Base-by-base conservation (phyloP, 2,329 filamentous ascomycete species). In the Pseudogymnoascus sp. region DNA sequence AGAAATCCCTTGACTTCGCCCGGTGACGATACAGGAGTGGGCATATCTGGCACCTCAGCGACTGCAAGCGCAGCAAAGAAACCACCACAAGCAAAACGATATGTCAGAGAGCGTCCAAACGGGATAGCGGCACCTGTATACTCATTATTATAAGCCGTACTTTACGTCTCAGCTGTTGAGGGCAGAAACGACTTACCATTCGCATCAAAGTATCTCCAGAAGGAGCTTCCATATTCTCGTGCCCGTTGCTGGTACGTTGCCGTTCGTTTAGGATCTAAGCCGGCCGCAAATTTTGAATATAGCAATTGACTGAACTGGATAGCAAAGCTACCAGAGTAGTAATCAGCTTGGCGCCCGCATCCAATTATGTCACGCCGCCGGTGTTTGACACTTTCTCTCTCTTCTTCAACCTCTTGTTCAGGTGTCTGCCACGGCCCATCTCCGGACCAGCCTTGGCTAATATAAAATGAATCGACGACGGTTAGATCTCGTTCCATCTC, bases 251-350 rank as follows among this genome's bases (percentile, higher is more conserved):
- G 71, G 65, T 79, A 81, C 12, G 62, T 66, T 10, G 71, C 70
- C 5, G 74, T 74, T 16, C 80, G 69, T 31, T 68, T 64, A 0
- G 72, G 69, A 60, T 82, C 79, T 3, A 78, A 50, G 7, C 78
- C 75, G 0, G 65, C 64, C 0, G 77, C 78, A 62, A 80, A 77
- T 6, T 75, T 76, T 0, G 74, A 71, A 63, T 79, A 82, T 0
- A 82, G 69, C 1, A 82, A 69, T 62, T 82, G 79, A 1, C 75
- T 77, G 31, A 81, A 82, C 62, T 82, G 80, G 8, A 82, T 80
- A 0, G 80, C 80, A 61, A 82, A 82, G 41, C 80, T 82, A 0
- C 80, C 80, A 0, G 80, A 82, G 61, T 82, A 82, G 65, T 82
- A 81, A 56, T 82, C 80, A 0, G 77, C 79, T 40, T 82, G 79